These are phyloP conservation scores for Cryptosporidium tyzzeri DNA, from an alignment of 169 alveolate species.

Conservation along the genomic window DNA sequence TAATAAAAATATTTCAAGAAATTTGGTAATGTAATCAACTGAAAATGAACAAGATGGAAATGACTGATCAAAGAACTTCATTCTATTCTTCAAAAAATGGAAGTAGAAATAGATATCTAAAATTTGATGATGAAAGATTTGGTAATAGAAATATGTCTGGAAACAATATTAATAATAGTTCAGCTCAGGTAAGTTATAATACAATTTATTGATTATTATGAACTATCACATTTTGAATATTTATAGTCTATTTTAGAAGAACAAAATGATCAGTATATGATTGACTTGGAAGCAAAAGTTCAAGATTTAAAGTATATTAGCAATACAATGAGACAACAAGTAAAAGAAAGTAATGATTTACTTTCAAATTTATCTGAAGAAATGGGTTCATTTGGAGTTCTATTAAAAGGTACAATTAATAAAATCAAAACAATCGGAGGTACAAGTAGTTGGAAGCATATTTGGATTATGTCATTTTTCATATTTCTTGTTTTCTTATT, in stretches of 20 bases:
- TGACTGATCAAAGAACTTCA: slow-evolving; percentile 56
- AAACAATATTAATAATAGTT: background rate
- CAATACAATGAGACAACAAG: slow-evolving; percentile 62
- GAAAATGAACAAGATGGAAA: slow-evolving; percentile 47
- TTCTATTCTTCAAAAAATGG: slow-evolving; percentile 40
- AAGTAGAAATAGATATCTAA: slow-evolving; percentile 46
- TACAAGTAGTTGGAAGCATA: slow-evolving; percentile 46
- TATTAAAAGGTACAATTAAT: slow-evolving; percentile 49
- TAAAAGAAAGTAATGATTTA: slow-evolving; percentile 65
- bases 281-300: slow-evolving; percentile 65
- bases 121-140: slow-evolving; percentile 49
- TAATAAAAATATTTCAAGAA: background rate
- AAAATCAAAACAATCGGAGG: slow-evolving; percentile 56
- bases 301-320: slow-evolving; percentile 56
- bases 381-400: slow-evolving; percentile 66
- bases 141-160: slow-evolving; percentile 3
- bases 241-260: slow-evolving; percentile 63
- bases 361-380: slow-evolving; percentile 66
- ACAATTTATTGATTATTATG: background rate
- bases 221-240: background rate
- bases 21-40: background rate
- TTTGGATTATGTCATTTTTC: slow-evolving; percentile 51
- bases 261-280: slow-evolving; percentile 73
- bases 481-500: slow-evolving; percentile 39
- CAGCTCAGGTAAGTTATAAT: slow-evolving; percentile 8